phyloP scores from a whole-genome alignment of 2,329 filamentous ascomycete genomes.

The Stemphylium beticola region DNA sequence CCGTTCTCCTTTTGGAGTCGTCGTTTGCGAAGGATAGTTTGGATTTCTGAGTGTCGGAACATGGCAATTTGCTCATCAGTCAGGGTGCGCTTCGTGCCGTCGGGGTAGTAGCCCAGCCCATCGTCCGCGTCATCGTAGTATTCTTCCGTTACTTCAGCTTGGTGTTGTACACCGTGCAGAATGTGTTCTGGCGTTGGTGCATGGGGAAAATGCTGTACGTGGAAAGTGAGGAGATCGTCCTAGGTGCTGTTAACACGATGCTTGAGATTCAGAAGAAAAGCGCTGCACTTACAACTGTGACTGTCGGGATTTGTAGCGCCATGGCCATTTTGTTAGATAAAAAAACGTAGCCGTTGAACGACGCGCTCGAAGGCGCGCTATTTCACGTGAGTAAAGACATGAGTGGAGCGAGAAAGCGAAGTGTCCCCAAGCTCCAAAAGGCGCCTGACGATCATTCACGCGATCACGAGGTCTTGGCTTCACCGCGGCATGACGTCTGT shows the following conservation, averaged over 20 bases:
- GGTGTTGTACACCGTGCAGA: conserved; percentile 38
- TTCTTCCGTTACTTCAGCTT: conserved; percentile 33
- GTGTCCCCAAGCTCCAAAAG: conserved; percentile 10
- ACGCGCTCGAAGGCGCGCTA: conserved; percentile 25
- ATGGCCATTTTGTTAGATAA: conserved; percentile 9
- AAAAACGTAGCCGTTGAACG: neutral
- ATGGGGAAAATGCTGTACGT: conserved; percentile 52
- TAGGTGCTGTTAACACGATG: conserved; percentile 31
- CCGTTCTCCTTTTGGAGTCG: conserved; percentile 30
- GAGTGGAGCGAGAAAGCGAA: conserved; percentile 9
- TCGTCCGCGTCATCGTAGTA: conserved; percentile 62
- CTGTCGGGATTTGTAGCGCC: conserved; percentile 36
- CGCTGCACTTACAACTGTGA: conserved; percentile 40
- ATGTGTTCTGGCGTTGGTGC: conserved; percentile 43
- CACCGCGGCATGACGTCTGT: conserved; percentile 44
- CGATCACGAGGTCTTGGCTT: conserved; percentile 43
- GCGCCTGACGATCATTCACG: conserved; percentile 33
- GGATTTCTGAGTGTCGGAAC: conserved; percentile 87
- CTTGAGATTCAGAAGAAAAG: neutral
- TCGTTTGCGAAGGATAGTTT: conserved; percentile 63
- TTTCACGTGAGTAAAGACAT: conserved; percentile 24
- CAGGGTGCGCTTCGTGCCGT: conserved; percentile 86
- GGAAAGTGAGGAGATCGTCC: conserved; percentile 54
- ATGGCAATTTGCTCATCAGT: conserved; percentile 91
- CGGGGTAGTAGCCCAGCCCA: conserved; percentile 80